Conservation (phyloP, 2,329 filamentous ascomycete genomes). For the Bipolaris gigantea region DNA sequence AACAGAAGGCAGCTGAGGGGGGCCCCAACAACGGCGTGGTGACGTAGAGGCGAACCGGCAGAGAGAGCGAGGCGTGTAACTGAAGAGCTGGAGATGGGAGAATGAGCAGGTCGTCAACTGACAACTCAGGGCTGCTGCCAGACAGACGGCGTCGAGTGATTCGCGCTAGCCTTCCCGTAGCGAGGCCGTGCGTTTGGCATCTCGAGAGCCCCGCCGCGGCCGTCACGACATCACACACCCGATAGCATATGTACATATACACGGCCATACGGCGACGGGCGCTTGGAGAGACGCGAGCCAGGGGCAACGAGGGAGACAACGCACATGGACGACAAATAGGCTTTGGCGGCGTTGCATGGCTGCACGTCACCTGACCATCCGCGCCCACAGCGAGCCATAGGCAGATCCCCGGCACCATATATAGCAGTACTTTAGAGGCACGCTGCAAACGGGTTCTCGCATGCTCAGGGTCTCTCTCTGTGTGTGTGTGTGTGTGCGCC, state of each 20-base stretch:
- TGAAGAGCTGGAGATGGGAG: constrained; percentile 20
- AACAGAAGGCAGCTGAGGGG: constrained; percentile 22
- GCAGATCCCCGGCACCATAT: constrained; percentile 13
- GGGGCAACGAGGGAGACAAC: neutral
- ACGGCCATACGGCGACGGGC: neutral
- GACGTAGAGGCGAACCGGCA: constrained; percentile 18
- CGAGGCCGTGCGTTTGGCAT: constrained; percentile 22
- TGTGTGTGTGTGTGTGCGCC: neutral
- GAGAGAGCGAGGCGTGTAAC: constrained; percentile 13
- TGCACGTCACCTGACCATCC: constrained; percentile 3
- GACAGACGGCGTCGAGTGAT: constrained; percentile 25
- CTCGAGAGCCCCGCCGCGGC: constrained; percentile 9
- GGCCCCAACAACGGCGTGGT: constrained; percentile 22
- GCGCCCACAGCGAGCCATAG: neutral
- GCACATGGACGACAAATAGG: neutral
- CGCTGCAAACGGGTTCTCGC: neutral
- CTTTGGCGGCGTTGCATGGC: neutral
- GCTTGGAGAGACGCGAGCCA: neutral
- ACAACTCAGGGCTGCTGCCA: constrained; percentile 28
- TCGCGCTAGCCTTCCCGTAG: constrained; percentile 23
- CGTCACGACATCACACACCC: constrained; percentile 8
- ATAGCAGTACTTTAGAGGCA: neutral
- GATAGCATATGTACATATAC: neutral
- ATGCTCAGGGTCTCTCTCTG: too few relatives aligned
- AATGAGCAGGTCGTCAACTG: constrained; percentile 19